Evolutionary conservation across 768 basidiomycete species (phyloP), one percentile per base, ranked within the genome.

Genomic region (Boletus reticulatus): DNA sequence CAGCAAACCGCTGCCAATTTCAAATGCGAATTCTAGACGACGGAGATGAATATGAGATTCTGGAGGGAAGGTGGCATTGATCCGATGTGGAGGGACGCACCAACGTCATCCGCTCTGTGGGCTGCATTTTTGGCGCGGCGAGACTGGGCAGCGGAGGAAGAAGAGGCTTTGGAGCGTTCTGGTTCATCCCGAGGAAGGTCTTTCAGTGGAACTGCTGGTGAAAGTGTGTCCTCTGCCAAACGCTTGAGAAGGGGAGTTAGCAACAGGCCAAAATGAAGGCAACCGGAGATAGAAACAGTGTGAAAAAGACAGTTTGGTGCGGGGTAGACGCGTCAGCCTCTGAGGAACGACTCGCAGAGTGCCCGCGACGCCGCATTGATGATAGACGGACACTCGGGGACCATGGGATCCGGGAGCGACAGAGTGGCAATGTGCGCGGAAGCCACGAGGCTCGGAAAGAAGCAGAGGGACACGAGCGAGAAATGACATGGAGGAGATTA

Each of bases 1-100:
- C 31, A 98, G 78, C 48, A 98, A 77, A 13, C 89, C 89, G 60
- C 92, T 94, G 8, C 96, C 95, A 53, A 98, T 98, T 76, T 98
- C 96, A 64, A 97, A 95, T 39, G 96, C 96, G 63, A 98, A 98
- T 77, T 97, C 96, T 90, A 75, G 67, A 66, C 62, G 60, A 52
- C 56, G 65, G 58, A 61, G 7, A 63, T 67, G 52, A 66, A 57
- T 46, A 52, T 19, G 47, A 38, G 59, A 43, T 3, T 37, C 29
- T 14, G 44, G 44, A 58, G 2, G 20, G 20, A 16, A 16, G 19
- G 12, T 7, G 51, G 16, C n/a, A 9, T 16, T 47, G 57, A 63
- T 59, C 56, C 47, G 59, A 52, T 55, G 31, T 43, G 38, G 41
- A 59, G 44, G 4, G 46, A 82, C 89, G 68, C 64, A 90, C 91